Evolutionary conservation across 345 rosid genomes (phyloP), one percentile per base, ranked within the genome.

Genomic region (Euphorbia peplus): DNA sequence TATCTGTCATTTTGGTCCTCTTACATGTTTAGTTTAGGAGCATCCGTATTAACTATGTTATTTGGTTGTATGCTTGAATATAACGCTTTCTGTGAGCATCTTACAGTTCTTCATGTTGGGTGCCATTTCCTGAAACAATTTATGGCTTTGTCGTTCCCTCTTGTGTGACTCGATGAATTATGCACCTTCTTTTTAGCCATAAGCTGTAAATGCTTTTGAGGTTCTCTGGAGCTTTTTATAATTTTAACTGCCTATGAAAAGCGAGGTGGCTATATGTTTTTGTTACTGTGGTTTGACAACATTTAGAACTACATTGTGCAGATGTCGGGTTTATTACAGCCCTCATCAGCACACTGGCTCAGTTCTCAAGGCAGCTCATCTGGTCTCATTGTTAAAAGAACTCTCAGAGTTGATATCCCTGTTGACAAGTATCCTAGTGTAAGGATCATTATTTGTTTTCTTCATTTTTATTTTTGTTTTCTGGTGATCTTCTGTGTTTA

Each of bases 361-460:
- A 81, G 80, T 76, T 79, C 96, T 67, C 97, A 83, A 32, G 83
- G 87, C 74, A 80, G 87, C 82, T 83, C 96, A 47, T 91, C 97
- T 3, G 90, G 97, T 66, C 90, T 91, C 73, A 83, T 90, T 58
- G 99, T 85, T 61, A 95, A 92, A 83, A 86, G 83, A 78, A 85
- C 91, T 57, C 73, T 92, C 70, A 89, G 99, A 76, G 83, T 92
- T 72, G 99, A 95, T 86, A 92, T 95, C 82, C 99, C 98, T n/a
- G 88, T 90, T 0, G 90, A 92, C 30, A 79, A 70, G 3, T 95
- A 76, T 75, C 99, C 98, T 48, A 90, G 74, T 72, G 99, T 95
- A 88, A 39, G 86, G 70, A 30, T 46, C 60, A 52, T 65, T 61
- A 51, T 59, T 68, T 51, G 24, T 60, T 13, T 42, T 12, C 24